These are phyloP conservation scores for Rhynchosporium agropyri DNA, from an alignment of 2,329 filamentous ascomycete genomes.

Conservation along the genomic window DNA sequence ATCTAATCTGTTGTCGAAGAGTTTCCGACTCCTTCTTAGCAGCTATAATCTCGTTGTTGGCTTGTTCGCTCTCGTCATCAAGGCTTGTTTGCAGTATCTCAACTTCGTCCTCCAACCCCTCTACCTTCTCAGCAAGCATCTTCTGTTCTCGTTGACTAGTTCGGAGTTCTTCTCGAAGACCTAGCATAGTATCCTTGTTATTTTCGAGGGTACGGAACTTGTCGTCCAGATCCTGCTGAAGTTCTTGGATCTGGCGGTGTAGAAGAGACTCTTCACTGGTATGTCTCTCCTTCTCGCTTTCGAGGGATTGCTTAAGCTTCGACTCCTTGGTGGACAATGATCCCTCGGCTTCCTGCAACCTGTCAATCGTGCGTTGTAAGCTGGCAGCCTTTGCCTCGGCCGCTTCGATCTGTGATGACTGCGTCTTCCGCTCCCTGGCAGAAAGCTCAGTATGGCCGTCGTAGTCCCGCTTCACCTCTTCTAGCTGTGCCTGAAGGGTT, in stretches of 20 bases:
- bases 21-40: constrained; percentile 48
- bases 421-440: constrained; percentile 65
- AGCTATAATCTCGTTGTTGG: constrained; percentile 51
- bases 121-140: constrained; percentile 64
- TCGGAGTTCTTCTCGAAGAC: constrained; percentile 70
- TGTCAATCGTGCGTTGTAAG: constrained; percentile 71
- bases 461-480: constrained; percentile 70
- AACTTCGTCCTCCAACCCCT: constrained; percentile 74
- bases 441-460: constrained; percentile 73
- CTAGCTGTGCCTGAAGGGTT: constrained; percentile 59
- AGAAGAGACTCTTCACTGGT: constrained; percentile 71
- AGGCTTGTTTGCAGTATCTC: constrained; percentile 65
- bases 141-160: constrained; percentile 66
- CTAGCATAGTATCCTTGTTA: constrained; percentile 66
- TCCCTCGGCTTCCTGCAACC: constrained; percentile 68
- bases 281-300: constrained; percentile 73
- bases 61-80: constrained; percentile 63
- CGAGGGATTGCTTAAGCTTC: constrained; percentile 67
- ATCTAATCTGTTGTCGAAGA: constrained; percentile 49
- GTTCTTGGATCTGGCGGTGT: constrained; percentile 71
- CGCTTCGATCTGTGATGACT: constrained; percentile 66
- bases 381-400: constrained; percentile 69
- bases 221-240: constrained; percentile 70
- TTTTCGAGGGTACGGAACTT: constrained; percentile 67
- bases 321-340: constrained; percentile 68